Evolutionary conservation across 2,329 filamentous ascomycete species (phyloP).

Genomic region (Penicillium hordei): DNA sequence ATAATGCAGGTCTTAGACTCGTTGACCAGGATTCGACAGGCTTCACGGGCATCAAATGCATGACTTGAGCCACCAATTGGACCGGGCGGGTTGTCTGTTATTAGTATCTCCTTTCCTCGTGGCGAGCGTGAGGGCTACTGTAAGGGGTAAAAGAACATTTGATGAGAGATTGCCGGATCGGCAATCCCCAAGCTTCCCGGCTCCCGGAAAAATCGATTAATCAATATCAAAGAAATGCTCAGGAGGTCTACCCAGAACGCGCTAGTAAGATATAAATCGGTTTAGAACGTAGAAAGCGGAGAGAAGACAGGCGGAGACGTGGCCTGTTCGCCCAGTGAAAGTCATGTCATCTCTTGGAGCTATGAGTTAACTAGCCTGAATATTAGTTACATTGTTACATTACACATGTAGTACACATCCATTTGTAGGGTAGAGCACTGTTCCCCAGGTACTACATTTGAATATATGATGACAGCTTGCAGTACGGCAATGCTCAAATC

Average conservation of each 20-base stretch:
- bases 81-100: not conserved
- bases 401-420: too few relatives aligned
- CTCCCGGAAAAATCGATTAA: not conserved
- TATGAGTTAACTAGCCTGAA: not conserved
- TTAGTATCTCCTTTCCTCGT: constrained; percentile 19
- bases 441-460: not conserved
- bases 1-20: not conserved
- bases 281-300: not conserved
- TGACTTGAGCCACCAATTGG: not conserved
- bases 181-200: constrained; percentile 11
- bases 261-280: constrained; percentile 14
- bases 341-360: not conserved
- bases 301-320: constrained; percentile 24
- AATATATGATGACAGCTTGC: not conserved
- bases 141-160: constrained; percentile 17
- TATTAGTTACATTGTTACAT: too few relatives aligned
- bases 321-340: constrained; percentile 22
- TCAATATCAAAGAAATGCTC: not conserved
- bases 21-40: not conserved
- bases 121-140: constrained; percentile 16
- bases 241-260: constrained; percentile 7
- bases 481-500: not conserved
- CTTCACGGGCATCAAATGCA: not conserved
- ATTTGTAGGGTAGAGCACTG: too few relatives aligned
- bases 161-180: constrained; percentile 19